phyloP scores from a whole-genome alignment of 495 filamentous ascomycete species.

The Trichoderma virens region DNA sequence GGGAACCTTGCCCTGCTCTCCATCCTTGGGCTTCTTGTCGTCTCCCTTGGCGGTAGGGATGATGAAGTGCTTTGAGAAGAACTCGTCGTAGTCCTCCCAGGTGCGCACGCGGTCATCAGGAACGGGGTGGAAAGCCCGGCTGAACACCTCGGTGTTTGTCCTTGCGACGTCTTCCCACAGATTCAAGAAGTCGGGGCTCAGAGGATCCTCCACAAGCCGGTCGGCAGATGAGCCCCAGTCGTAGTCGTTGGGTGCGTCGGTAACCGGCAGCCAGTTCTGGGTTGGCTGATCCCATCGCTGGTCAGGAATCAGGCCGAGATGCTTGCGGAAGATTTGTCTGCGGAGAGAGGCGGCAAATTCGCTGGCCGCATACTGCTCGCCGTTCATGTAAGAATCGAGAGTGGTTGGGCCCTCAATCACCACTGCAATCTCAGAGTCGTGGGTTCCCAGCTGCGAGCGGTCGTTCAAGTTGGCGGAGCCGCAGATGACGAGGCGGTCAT shows the following conservation, averaged over 20 bases:
- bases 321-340: conserved; percentile 81
- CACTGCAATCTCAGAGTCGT: conserved; percentile 76
- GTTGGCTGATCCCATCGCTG: conserved; percentile 56
- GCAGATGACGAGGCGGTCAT: conserved; percentile 82
- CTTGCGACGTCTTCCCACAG: conserved; percentile 69
- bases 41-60: conserved; percentile 42
- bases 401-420: conserved; percentile 70
- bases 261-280: conserved; percentile 70
- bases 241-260: conserved; percentile 60
- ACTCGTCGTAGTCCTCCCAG: conserved; percentile 82
- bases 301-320: conserved; percentile 72
- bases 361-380: conserved; percentile 58
- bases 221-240: conserved; percentile 77
- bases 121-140: conserved; percentile 78
- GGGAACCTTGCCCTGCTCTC: conserved; percentile 37
- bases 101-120: conserved; percentile 72
- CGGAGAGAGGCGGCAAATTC: conserved; percentile 80
- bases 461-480: conserved; percentile 95
- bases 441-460: conserved; percentile 76
- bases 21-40: conserved; percentile 20
- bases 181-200: conserved; percentile 55
- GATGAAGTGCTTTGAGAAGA: conserved; percentile 61
- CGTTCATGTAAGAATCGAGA: conserved; percentile 64
- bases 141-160: conserved; percentile 80
- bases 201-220: conserved; percentile 64